phyloP scores from a whole-genome alignment of 768 basidiomycete genomes.

The Hericium erinaceus region DNA sequence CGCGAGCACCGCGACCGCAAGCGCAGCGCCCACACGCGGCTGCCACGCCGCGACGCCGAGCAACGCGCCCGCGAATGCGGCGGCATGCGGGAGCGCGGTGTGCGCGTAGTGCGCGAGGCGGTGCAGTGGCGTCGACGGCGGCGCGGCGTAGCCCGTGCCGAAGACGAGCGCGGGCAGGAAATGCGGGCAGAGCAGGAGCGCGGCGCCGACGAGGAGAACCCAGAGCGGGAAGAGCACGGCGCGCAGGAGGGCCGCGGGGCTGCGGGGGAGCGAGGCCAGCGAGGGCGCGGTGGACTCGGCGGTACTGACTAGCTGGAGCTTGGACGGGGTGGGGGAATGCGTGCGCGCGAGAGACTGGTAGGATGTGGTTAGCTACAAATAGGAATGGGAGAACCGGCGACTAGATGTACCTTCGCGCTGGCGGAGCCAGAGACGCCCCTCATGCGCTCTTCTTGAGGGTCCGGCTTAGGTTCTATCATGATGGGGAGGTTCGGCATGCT shows the following conservation, averaged over 20 bases:
- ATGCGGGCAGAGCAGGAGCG: constrained; percentile 4
- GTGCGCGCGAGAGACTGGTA: background rate
- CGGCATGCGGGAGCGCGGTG: constrained; percentile 7
- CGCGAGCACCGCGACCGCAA: background rate
- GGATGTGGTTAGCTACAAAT: background rate
- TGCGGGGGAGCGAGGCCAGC: background rate
- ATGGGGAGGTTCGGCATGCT: background rate
- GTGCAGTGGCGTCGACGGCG: constrained; percentile 4
- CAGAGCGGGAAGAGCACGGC: constrained; percentile 9
- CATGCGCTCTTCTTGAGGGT: no score
- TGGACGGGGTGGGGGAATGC: background rate
- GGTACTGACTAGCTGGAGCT: background rate
- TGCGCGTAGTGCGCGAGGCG: constrained; percentile 14
- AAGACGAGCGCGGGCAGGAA: constrained; percentile 3
- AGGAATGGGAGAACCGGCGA: background rate
- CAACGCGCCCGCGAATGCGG: constrained; percentile 7
- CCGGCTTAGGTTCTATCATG: background rate
- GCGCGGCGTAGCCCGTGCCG: background rate
- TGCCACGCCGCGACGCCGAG: background rate
- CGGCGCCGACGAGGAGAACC: constrained; percentile 10
- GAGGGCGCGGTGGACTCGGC: background rate
- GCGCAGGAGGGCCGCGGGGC: background rate
- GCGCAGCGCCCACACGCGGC: background rate
- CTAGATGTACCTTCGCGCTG: background rate
- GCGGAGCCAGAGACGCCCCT: background rate